phyloP scores from a whole-genome alignment of 2,329 filamentous ascomycete genomes.

The Penicillium occitanis region DNA sequence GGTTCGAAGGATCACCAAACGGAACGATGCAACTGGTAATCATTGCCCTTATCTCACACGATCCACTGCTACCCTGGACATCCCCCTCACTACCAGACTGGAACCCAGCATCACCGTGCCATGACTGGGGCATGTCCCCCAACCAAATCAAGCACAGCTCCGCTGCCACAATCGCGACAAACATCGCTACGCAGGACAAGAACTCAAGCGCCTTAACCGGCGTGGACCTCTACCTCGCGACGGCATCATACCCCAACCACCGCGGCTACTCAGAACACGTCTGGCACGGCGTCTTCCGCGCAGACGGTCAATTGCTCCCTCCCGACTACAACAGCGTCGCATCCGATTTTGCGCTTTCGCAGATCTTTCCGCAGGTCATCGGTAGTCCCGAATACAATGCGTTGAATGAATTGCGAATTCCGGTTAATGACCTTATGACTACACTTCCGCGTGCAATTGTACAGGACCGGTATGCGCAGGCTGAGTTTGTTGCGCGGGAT shows the following conservation, averaged over 20 bases:
- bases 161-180: not conserved
- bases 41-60: not conserved
- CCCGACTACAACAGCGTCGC: not conserved
- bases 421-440: not conserved
- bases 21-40: not conserved
- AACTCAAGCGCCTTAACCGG: not conserved
- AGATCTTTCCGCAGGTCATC: not conserved
- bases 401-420: not conserved
- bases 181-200: not conserved
- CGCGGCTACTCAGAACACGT: not conserved
- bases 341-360: not conserved
- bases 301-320: not conserved
- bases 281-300: not conserved
- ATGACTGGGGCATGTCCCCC: not conserved
- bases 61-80: not conserved
- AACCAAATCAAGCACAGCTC: not conserved
- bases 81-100: not conserved
- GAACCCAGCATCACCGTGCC: not conserved
- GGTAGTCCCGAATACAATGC: not conserved
- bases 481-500: not conserved
- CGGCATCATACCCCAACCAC: not conserved
- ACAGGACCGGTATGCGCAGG: not conserved
- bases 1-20: slow-evolving; percentile 3
- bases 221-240: not conserved
- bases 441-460: not conserved